Evolutionary conservation across 768 basidiomycete genomes (phyloP).

Genomic region (Filobasidium floriforme): DNA sequence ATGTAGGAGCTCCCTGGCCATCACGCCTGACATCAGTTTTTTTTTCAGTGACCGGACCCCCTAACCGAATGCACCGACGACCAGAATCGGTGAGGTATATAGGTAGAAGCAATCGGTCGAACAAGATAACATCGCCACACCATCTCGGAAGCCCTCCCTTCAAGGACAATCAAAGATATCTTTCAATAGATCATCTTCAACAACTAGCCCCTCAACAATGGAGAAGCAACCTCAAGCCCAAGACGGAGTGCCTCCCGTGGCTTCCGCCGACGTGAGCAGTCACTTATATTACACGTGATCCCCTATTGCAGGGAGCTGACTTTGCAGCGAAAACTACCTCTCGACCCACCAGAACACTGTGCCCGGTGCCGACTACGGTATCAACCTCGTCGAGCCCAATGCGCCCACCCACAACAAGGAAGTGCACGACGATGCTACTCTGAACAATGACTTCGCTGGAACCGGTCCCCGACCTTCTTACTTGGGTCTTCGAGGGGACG

Average conservation of each 20-base stretch:
- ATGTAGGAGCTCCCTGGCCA: neutral
- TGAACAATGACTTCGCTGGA: neutral
- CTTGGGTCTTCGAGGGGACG: conserved; percentile 18
- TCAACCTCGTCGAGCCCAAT: conserved; percentile 15
- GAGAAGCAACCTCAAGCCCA: neutral
- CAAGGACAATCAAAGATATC: neutral
- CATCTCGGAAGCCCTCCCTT: neutral
- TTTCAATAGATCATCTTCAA: neutral
- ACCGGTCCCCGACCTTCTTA: conserved; percentile 1
- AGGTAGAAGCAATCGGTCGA: neutral
- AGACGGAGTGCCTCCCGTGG: neutral
- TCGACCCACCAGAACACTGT: neutral
- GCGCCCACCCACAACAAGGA: conserved; percentile 8
- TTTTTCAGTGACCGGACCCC: neutral
- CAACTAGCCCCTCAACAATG: neutral
- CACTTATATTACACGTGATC: too few species aligned
- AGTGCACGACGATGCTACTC: conserved; percentile 5
- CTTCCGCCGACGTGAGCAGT: neutral
- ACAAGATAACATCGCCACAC: neutral
- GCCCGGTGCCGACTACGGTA: conserved; percentile 17
- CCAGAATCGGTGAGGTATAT: neutral
- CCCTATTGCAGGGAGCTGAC: too few species aligned
- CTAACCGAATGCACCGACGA: neutral
- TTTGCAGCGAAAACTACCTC: too few species aligned
- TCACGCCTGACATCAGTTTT: neutral